Evolutionary conservation across 129 eudicot species (phyloP).

Genomic region (Flaveria trinervia): DNA sequence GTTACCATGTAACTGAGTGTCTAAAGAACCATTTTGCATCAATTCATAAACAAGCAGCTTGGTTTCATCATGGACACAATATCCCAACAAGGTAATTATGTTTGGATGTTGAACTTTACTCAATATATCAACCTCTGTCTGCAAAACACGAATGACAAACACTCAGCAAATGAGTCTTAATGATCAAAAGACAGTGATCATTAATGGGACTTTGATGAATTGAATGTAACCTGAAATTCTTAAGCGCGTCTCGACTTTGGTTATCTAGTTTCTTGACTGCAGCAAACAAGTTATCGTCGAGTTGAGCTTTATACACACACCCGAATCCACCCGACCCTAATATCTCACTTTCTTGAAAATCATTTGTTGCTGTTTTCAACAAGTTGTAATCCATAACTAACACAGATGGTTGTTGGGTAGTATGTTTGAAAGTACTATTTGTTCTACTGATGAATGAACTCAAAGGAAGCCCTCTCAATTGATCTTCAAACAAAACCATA

Average conservation of each 20-base stretch:
- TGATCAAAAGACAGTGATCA: constrained; percentile 1
- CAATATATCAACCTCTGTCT: constrained; percentile 85
- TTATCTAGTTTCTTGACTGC: constrained; percentile 68
- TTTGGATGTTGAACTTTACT: constrained; percentile 91
- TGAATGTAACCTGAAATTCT: constrained; percentile 64
- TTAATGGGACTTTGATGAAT: not conserved
- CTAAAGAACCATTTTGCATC: constrained; percentile 89
- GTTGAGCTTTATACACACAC: constrained; percentile 64
- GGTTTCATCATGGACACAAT: constrained; percentile 62
- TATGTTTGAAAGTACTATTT: constrained; percentile 37
- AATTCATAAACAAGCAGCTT: constrained; percentile 76
- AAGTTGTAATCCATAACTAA: constrained; percentile 51
- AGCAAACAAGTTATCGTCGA: constrained; percentile 45
- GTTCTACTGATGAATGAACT: constrained; percentile 43
- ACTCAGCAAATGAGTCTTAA: constrained; percentile 11
- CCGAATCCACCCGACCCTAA: constrained; percentile 83
- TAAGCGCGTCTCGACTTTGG: constrained; percentile 47
- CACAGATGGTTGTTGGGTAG: constrained; percentile 35
- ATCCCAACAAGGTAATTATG: constrained; percentile 73
- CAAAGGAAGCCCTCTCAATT: constrained; percentile 37
- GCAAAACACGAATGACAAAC: constrained; percentile 38
- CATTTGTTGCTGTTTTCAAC: constrained; percentile 56
- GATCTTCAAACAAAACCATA: constrained; percentile 38
- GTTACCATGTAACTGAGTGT: constrained; percentile 79
- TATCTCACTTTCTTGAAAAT: constrained; percentile 58